Evolutionary conservation across 257 asterid genomes (phyloP).

Genomic region (Nicotiana benthamiana): DNA sequence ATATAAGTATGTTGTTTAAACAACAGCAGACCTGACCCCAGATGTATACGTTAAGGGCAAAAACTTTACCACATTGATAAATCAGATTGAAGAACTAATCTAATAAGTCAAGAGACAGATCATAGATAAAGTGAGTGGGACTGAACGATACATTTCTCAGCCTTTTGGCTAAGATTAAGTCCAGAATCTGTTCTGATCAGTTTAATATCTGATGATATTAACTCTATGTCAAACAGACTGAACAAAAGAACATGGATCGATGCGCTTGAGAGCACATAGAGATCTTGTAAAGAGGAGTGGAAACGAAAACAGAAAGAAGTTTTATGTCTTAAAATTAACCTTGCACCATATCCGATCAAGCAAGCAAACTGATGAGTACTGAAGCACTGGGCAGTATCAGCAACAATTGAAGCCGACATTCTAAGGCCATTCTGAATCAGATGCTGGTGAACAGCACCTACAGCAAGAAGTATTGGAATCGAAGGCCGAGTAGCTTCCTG

Average conservation of each 20-base stretch:
- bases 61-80: not conserved
- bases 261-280: not conserved
- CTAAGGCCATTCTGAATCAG: slow-evolving; percentile 94
- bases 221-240: not conserved
- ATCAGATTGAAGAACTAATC: not conserved
- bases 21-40: not conserved
- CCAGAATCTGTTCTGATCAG: not conserved
- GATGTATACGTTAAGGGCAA: not conserved
- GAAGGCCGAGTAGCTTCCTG: slow-evolving; percentile 99
- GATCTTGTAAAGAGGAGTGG: not conserved
- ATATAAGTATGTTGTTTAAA: not conserved
- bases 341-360: slow-evolving; percentile 98
- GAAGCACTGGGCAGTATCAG: slow-evolving; percentile 99
- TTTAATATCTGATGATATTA: not conserved
- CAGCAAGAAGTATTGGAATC: slow-evolving; percentile 94
- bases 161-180: not conserved
- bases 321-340: slow-evolving; percentile 35
- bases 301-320: not conserved
- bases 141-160: not conserved
- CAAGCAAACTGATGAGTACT: slow-evolving; percentile 99
- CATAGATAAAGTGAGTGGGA: not conserved
- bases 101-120: not conserved
- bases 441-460: slow-evolving; percentile 99
- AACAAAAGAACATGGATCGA: not conserved
- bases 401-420: slow-evolving; percentile 96